Base-by-base conservation (phyloP, 73 alveolate genomes). In the Paramecium caudatum region DNA sequence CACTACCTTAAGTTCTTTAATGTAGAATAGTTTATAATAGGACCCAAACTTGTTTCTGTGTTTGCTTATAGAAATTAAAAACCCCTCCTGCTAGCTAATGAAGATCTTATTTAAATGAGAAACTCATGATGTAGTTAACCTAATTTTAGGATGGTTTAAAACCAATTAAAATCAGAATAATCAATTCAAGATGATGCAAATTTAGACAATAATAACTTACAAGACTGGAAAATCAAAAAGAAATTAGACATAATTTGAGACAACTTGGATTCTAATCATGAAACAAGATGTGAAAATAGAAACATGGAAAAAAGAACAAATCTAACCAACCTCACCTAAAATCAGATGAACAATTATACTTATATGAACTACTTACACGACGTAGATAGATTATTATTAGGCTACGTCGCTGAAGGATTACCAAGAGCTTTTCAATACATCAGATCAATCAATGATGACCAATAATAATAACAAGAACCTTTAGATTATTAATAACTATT, bases 301-400 rank as follows among this genome's bases (percentile, higher is more conserved):
- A 4, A 16, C 3, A 13, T 17, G 2, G 30, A 49, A 49, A 49
- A 34, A 49, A 48, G 23, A 8, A 0, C 15, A 16, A 49, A 49
- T 3, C 10, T 49, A 5, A 1, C 2, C 25, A 21, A 2, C 39
- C n/a, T n/a, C n/a, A n/a, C 5, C 12, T 15, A 19, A 49, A 17
- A 49, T 49, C 70, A 13, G 70, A 49, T 13, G 70, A 49, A 10
- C 1, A 13, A 13, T 49, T 2, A 15, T 21, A 19, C 17, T 49
- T 8, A 4, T 6, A 17, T 21, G 70, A 49, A 34, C 17, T 16
- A 5, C 23, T 49, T 55, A 23, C 30, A 27, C 30, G 45, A 55
- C 45, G 41, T 55, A 55, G 80, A 55, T 23, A 23, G 80, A 55
- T 55, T 55, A 55, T 55, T 55, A 19, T 55, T 55, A 55, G 41